These are phyloP conservation scores for Chlamydomonas applanata DNA, from an alignment of 139 green algal genomes.

Conservation along the genomic window DNA sequence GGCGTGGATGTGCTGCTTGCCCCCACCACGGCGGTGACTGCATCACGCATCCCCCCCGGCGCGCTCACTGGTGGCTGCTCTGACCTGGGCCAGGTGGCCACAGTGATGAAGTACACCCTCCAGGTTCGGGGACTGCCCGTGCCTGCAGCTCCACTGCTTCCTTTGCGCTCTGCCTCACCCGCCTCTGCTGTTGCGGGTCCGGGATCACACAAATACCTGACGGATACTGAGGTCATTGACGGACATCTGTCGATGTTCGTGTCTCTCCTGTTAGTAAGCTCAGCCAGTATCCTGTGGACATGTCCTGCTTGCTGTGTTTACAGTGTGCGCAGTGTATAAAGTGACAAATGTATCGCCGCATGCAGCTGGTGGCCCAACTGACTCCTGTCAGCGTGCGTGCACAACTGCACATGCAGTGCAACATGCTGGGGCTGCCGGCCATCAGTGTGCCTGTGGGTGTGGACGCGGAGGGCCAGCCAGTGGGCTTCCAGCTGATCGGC, in stretches of 20 bases:
- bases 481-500: conserved; percentile 79
- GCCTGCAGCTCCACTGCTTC: background rate
- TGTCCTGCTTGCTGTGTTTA: no score
- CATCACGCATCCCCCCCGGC: conserved; percentile 44
- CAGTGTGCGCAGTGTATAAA: no score
- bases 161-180: background rate
- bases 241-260: no score
- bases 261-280: no score
- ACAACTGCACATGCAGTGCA: conserved; percentile 32
- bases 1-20: conserved; percentile 60
- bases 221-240: no score
- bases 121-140: background rate
- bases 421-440: conserved; percentile 72
- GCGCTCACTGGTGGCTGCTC: conserved; percentile 34
- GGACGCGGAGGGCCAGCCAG: conserved; percentile 31
- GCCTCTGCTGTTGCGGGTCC: no score
- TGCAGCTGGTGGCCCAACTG: no score
- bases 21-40: conserved; percentile 52
- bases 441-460: conserved; percentile 61
- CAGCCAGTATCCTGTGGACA: no score
- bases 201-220: background rate
- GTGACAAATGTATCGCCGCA: no score
- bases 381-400: no score
- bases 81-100: conserved; percentile 11
- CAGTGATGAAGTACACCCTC: conserved; percentile 9